phyloP scores from a whole-genome alignment of 202 grass and related monocot species.

The Schoenoplectus tabernaemontani region DNA sequence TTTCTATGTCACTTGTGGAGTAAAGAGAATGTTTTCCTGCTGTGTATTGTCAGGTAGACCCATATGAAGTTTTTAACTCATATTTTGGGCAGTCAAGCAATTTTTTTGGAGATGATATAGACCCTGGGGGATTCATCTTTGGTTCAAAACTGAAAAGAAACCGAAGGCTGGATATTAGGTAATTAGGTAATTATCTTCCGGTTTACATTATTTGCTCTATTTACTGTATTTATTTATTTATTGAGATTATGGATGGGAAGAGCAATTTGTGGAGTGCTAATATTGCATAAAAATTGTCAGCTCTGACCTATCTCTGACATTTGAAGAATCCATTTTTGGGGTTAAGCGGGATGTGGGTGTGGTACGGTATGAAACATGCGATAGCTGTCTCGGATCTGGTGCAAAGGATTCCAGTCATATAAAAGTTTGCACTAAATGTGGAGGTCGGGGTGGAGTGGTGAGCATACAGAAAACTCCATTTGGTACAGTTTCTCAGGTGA shows the following conservation, averaged over 20 bases:
- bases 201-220: neutral
- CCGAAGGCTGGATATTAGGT: conserved; percentile 64
- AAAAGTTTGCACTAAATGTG: conserved; percentile 50
- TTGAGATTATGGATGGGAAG: neutral
- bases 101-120: conserved; percentile 49
- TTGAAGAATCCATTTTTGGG: conserved; percentile 88
- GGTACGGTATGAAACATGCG: conserved; percentile 47
- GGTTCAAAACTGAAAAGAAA: conserved; percentile 36
- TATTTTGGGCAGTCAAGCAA: conserved; percentile 60
- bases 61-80: conserved; percentile 74
- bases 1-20: neutral
- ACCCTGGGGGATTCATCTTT: conserved; percentile 39
- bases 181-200: conserved; percentile 28
- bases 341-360: conserved; percentile 41
- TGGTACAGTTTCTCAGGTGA: conserved; percentile 87
- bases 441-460: conserved; percentile 64
- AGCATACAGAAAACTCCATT: conserved; percentile 64
- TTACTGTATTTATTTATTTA: conserved; percentile 3
- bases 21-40: neutral
- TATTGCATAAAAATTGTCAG: conserved; percentile 40
- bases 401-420: conserved; percentile 59
- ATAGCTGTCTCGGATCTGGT: conserved; percentile 53
- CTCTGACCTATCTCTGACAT: conserved; percentile 64
- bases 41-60: conserved; percentile 56
- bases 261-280: conserved; percentile 5